Conservation (phyloP, 495 filamentous ascomycete species). For the Bryoglossum gracile region DNA sequence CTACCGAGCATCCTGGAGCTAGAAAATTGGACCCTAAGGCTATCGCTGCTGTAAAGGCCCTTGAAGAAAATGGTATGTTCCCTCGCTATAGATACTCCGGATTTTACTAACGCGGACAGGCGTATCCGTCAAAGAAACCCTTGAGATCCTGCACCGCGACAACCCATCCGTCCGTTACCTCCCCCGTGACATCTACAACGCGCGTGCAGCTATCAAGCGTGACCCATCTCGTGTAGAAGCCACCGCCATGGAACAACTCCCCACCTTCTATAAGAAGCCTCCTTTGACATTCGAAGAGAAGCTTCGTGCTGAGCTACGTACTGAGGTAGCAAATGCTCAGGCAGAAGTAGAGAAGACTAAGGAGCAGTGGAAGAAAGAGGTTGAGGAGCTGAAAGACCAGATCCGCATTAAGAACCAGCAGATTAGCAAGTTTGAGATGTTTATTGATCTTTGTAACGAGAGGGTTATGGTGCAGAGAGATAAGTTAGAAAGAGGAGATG, state of each 20-base stretch:
- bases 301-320: constrained; percentile 44
- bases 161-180: constrained; percentile 47
- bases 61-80: constrained; percentile 45
- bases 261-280: constrained; percentile 47
- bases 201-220: constrained; percentile 48
- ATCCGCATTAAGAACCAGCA: constrained; percentile 45
- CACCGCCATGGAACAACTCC: constrained; percentile 42
- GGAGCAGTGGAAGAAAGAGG: constrained; percentile 39
- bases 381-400: constrained; percentile 41
- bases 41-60: constrained; percentile 47
- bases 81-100: background rate
- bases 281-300: constrained; percentile 48
- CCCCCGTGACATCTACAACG: constrained; percentile 51
- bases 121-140: constrained; percentile 46
- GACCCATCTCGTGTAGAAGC: constrained; percentile 48
- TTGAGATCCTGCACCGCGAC: constrained; percentile 48
- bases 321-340: constrained; percentile 40
- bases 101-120: constrained; percentile 27
- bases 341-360: constrained; percentile 41
- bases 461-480: constrained; percentile 46
- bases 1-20: constrained; percentile 46
- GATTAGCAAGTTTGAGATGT: constrained; percentile 51
- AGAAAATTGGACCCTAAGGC: constrained; percentile 51
- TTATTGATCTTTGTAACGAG: constrained; percentile 53
- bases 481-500: constrained; percentile 28